Conservation (phyloP, 2,329 filamentous ascomycete species). For the Aureobasidium sp. region DNA sequence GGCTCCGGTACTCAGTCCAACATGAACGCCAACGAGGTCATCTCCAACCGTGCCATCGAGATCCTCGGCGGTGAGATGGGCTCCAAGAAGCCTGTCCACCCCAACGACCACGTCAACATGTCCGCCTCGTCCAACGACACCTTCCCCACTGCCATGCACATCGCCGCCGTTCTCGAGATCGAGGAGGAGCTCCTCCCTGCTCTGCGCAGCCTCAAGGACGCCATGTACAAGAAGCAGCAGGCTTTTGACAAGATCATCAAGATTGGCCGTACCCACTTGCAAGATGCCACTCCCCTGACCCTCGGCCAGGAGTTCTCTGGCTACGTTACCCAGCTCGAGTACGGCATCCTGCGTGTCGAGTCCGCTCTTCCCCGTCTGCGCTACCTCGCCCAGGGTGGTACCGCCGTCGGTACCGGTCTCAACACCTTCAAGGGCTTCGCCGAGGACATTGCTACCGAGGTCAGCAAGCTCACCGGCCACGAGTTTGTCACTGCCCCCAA, state of each 20-base stretch:
- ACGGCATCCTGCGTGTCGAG: constrained; percentile 81
- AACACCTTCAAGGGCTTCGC: constrained; percentile 97
- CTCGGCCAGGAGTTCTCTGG: constrained; percentile 97
- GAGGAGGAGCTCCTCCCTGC: constrained; percentile 79
- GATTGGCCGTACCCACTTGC: constrained; percentile 95
- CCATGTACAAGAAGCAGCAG: constrained; percentile 81
- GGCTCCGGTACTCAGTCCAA: constrained; percentile 98
- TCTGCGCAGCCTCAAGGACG: constrained; percentile 71
- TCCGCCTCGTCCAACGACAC: constrained; percentile 98
- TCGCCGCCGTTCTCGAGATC: constrained; percentile 89
- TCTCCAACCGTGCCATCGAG: constrained; percentile 98
- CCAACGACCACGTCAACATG: constrained; percentile 99
- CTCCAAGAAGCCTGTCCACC: constrained; percentile 96
- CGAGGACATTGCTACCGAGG: constrained; percentile 84
- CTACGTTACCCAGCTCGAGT: constrained; percentile 91
- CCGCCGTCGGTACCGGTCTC: constrained; percentile 92
- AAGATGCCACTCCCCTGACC: constrained; percentile 93
- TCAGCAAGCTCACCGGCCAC: constrained; percentile 85
- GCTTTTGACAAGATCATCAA: constrained; percentile 95
- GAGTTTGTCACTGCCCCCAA: constrained; percentile 95
- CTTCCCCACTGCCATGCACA: constrained; percentile 99
- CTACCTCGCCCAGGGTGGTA: constrained; percentile 88
- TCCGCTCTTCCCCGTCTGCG: constrained; percentile 74
- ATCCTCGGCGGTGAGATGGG: constrained; percentile 92
- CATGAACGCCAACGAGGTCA: constrained; percentile 99